Evolutionary conservation across 441 rosid species (phyloP).

Genomic region (Syzygium syzygioides): DNA sequence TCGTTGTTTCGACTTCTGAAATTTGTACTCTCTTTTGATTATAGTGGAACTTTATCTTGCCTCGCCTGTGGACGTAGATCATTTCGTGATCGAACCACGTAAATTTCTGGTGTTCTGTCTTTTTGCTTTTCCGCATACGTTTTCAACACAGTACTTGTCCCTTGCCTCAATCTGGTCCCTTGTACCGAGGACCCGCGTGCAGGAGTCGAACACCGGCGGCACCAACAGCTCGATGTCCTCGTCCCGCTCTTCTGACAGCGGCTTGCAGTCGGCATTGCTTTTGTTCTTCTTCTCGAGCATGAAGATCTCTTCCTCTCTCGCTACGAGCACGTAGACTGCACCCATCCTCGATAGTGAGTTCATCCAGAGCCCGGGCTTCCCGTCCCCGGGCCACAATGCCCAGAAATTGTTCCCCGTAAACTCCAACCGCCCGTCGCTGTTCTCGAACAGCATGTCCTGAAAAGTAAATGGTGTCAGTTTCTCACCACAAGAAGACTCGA

Average conservation of each 20-base stretch:
- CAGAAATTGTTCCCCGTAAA: constrained; percentile 42
- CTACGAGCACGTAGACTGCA: constrained; percentile 50
- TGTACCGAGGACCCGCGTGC: constrained; percentile 42
- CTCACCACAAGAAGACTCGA: not conserved
- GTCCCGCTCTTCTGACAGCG: constrained; percentile 33
- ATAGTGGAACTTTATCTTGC: no score
- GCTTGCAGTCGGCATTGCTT: constrained; percentile 17
- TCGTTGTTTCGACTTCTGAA: no score
- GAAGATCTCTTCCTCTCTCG: constrained; percentile 52
- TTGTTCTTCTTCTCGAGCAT: constrained; percentile 27
- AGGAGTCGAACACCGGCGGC: constrained; percentile 60
- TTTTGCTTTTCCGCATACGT: no score
- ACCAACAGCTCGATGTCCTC: constrained; percentile 61
- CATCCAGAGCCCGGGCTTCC: constrained; percentile 85
- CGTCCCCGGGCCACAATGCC: constrained; percentile 82
- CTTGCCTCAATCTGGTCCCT: constrained; percentile 52
- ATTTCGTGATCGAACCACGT: no score
- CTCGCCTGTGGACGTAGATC: no score
- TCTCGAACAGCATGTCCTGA: constrained; percentile 59
- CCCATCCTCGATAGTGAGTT: constrained; percentile 70
- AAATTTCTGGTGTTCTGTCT: no score
- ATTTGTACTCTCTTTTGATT: no score
- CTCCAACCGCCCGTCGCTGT: constrained; percentile 52
- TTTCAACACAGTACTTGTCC: constrained; percentile 69
- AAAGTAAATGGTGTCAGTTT: constrained; percentile 1